Conservation (phyloP, 768 basidiomycete genomes). For the Tricholoma saponaceum region DNA sequence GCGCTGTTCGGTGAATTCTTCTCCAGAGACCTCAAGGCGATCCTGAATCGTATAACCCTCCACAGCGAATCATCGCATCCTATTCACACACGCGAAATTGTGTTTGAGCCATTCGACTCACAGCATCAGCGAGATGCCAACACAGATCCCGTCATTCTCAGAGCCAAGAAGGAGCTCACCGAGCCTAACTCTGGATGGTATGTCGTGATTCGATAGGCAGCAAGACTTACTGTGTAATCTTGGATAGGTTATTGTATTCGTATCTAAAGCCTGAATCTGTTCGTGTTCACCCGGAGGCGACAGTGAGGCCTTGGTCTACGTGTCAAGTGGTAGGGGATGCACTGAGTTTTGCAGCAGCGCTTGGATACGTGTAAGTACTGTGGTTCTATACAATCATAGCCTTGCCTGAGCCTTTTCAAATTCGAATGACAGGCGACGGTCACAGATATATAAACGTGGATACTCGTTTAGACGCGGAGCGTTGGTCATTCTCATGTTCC, state of each 20-base stretch:
- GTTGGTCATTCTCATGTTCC: constrained; percentile 77
- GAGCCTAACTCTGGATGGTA: constrained; percentile 66
- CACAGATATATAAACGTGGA: constrained; percentile 79
- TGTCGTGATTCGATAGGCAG: constrained; percentile 14
- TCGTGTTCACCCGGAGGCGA: constrained; percentile 80
- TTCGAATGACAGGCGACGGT: constrained; percentile 43
- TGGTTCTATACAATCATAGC: constrained; percentile 1
- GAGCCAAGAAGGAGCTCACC: constrained; percentile 71
- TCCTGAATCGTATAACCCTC: constrained; percentile 78
- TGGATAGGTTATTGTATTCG: constrained; percentile 66
- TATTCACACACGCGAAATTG: constrained; percentile 72
- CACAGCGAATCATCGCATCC: constrained; percentile 73
- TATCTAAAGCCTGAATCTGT: constrained; percentile 84
- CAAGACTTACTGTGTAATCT: background rate
- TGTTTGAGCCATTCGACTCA: constrained; percentile 78
- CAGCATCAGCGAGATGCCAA: constrained; percentile 57
- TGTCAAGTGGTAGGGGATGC: constrained; percentile 79
- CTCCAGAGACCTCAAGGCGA: constrained; percentile 66
- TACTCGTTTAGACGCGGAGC: constrained; percentile 70
- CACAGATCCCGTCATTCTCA: constrained; percentile 62
- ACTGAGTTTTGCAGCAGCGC: constrained; percentile 71
- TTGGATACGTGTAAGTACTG: constrained; percentile 65
- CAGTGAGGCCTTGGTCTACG: constrained; percentile 81
- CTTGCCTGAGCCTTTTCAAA: background rate
- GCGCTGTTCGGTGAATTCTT: constrained; percentile 83